These are phyloP conservation scores for Aspergillus latus DNA, from an alignment of 2,329 filamentous ascomycete species.

Conservation along the genomic window DNA sequence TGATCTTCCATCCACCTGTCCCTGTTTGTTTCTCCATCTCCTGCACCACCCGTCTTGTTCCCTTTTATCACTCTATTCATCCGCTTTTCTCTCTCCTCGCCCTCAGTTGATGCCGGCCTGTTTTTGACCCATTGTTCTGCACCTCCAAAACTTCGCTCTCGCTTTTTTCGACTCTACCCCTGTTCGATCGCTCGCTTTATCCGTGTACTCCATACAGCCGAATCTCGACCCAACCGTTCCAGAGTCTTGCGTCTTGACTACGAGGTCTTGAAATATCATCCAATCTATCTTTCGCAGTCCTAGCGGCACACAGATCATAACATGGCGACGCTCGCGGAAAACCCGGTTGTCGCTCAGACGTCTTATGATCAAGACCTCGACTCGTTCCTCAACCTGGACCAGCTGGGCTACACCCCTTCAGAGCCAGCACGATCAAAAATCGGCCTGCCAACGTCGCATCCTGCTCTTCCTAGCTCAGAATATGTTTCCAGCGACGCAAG, in stretches of 20 bases:
- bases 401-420: slow-evolving; percentile 42
- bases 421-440: slow-evolving; percentile 38
- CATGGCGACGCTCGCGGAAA: slow-evolving; percentile 40
- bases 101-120: background rate
- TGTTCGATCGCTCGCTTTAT: slow-evolving; percentile 3
- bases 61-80: background rate
- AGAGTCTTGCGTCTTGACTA: background rate
- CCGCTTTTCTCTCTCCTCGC: background rate
- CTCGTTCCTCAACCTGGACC: slow-evolving; percentile 49
- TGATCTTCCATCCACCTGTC: slow-evolving; percentile 14
- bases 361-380: slow-evolving; percentile 48
- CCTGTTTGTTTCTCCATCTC: slow-evolving; percentile 14
- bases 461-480: slow-evolving; percentile 39
- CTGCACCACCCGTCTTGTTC: background rate
- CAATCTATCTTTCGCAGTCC: background rate
- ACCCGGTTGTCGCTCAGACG: slow-evolving; percentile 28
- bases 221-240: slow-evolving; percentile 9
- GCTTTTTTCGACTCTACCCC: background rate
- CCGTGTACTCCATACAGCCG: slow-evolving; percentile 7
- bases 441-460: slow-evolving; percentile 34
- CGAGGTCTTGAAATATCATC: background rate
- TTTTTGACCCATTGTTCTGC: background rate
- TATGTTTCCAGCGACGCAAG: slow-evolving; percentile 32
- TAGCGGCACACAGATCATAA: background rate
- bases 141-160: background rate